Conservation (phyloP, 768 basidiomycete species). For the Rhodotorula babjevae region DNA sequence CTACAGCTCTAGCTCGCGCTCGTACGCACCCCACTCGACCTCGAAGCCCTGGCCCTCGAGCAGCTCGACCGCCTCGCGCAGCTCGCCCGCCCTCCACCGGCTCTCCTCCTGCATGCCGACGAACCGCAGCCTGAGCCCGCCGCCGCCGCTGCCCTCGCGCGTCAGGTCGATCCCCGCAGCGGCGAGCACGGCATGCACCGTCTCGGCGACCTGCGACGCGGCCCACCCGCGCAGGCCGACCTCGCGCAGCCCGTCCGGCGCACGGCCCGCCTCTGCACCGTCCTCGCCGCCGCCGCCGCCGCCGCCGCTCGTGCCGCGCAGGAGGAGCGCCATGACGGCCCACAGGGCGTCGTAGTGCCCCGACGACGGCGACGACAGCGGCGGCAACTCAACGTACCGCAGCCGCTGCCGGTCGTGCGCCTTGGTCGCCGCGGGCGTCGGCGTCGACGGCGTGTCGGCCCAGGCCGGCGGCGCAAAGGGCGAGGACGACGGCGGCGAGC, state of each 20-base stretch:
- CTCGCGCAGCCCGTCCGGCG: background rate
- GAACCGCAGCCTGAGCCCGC: conserved; percentile 1
- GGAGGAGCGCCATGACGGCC: background rate
- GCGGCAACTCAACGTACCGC: conserved; percentile 17
- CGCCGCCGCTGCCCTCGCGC: background rate
- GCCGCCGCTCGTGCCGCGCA: background rate
- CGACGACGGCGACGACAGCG: conserved; percentile 1
- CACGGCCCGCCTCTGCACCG: too few species aligned
- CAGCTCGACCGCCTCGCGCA: too few species aligned
- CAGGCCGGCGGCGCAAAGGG: background rate
- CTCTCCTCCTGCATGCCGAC: background rate
- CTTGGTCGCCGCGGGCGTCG: background rate
- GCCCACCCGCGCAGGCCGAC: background rate
- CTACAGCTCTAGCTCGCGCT: background rate
- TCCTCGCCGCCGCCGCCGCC: background rate
- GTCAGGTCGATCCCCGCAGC: background rate
- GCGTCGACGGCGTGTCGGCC: background rate
- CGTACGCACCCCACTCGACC: background rate
- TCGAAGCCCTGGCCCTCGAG: background rate
- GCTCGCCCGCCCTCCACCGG: too few species aligned
- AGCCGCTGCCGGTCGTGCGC: background rate
- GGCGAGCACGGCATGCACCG: background rate
- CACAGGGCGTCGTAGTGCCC: conserved; percentile 8
- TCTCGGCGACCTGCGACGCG: background rate
- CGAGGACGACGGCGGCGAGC: background rate